These are phyloP conservation scores for Blastosporella zonata DNA, from an alignment of 1,284 basidiomycete species.

Conservation along the genomic window DNA sequence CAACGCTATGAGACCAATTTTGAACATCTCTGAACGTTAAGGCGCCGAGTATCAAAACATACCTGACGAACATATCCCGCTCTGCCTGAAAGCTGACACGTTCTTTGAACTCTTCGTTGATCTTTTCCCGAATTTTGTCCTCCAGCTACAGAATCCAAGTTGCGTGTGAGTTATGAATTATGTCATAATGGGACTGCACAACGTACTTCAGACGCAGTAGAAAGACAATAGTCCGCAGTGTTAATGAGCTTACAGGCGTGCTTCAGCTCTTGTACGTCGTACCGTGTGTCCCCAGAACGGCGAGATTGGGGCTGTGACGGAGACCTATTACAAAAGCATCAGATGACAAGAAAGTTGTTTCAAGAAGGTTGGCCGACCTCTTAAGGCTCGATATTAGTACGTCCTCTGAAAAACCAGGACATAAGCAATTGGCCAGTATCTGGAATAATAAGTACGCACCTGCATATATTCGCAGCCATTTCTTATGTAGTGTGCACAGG, in stretches of 20 bases:
- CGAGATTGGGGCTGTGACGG: conserved; percentile 40
- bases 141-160: conserved; percentile 65
- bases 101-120: conserved; percentile 73
- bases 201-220: conserved; percentile 79
- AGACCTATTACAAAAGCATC: conserved; percentile 3
- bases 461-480: conserved; percentile 93
- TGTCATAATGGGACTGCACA: background rate
- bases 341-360: background rate
- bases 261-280: conserved; percentile 71
- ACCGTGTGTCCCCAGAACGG: conserved; percentile 73
- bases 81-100: conserved; percentile 83
- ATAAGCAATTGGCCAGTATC: background rate
- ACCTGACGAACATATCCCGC: conserved; percentile 87
- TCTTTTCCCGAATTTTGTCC: conserved; percentile 84
- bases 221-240: conserved; percentile 97
- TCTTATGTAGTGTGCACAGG: conserved; percentile 78
- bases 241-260: conserved; percentile 89
- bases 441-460: conserved; percentile 39
- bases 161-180: conserved; percentile 8
- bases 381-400: conserved; percentile 75
- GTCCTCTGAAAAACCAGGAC: conserved; percentile 58
- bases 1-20: conserved; percentile 48
- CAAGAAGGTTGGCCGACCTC: conserved; percentile 38
- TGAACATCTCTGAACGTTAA: background rate
- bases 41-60: conserved; percentile 16